A percentile compares a stretch with the other conserved stretches of the same genome.
These are phyloP conservation scores for Haplographium delicatum DNA, from an alignment of 495 filamentous ascomycete genomes.

Conservation along the genomic window DNA sequence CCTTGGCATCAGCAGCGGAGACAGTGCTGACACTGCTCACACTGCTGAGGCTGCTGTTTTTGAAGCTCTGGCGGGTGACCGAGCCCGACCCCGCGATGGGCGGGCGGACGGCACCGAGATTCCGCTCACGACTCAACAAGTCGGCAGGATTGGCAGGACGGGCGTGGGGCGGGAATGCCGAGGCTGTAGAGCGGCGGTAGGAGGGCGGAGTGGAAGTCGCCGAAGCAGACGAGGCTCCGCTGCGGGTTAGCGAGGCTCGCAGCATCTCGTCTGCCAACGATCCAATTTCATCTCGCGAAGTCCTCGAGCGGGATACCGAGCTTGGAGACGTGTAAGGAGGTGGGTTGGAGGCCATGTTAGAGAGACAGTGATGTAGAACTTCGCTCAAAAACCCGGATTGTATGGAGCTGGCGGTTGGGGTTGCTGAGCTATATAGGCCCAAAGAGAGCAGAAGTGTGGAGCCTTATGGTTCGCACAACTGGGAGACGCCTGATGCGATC, in stretches of 20 bases:
- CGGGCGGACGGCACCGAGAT: background rate
- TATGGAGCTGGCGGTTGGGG: background rate
- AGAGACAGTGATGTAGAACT: background rate
- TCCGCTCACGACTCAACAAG: background rate
- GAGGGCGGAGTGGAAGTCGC: background rate
- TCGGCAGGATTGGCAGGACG: background rate
- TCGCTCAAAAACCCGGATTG: background rate
- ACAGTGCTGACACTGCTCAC: background rate
- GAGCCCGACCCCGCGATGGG: background rate
- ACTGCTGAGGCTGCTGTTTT: background rate
- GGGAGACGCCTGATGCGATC: background rate
- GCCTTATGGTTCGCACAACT: background rate
- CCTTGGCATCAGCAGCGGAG: conserved; percentile 19
- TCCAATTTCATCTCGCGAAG: conserved; percentile 2
- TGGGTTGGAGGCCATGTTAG: background rate
- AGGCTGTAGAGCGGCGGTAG: background rate
- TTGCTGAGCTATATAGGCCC: background rate
- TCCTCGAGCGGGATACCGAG: background rate
- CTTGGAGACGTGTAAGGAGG: background rate
- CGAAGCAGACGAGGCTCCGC: background rate
- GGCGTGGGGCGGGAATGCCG: background rate
- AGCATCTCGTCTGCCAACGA: conserved; percentile 4
- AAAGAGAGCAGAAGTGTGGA: background rate
- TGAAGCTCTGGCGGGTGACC: conserved; percentile 1
- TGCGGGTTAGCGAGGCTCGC: conserved; percentile 1